phyloP scores from a whole-genome alignment of 2,329 filamentous ascomycete species.

The Trichoderma brevicompactum region DNA sequence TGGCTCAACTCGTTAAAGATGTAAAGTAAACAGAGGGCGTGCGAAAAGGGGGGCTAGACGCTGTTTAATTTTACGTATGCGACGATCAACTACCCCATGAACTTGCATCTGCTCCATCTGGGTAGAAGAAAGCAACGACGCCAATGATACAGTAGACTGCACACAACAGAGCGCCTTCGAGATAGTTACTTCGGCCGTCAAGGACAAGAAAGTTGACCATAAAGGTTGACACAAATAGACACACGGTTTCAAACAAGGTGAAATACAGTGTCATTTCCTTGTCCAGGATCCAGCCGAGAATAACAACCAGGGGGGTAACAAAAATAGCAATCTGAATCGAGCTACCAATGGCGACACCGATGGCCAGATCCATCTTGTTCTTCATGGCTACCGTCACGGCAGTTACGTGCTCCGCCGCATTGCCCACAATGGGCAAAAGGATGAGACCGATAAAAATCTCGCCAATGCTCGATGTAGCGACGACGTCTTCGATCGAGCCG shows the following conservation, averaged over 20 bases:
- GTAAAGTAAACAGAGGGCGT: background rate
- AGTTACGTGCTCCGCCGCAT: slow-evolving; percentile 74
- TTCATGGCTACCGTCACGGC: slow-evolving; percentile 72
- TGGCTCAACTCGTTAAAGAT: background rate
- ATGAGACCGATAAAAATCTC: slow-evolving; percentile 74
- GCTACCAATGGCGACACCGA: slow-evolving; percentile 71
- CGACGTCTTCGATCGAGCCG: slow-evolving; percentile 67
- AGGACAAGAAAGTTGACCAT: slow-evolving; percentile 88
- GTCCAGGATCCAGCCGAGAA: slow-evolving; percentile 71
- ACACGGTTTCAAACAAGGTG: slow-evolving; percentile 86
- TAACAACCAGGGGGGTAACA: slow-evolving; percentile 70
- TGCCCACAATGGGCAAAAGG: slow-evolving; percentile 73
- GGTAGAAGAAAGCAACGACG: slow-evolving; percentile 70
- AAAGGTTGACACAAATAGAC: slow-evolving; percentile 80
- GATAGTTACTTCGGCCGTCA: slow-evolving; percentile 84
- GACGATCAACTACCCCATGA: slow-evolving; percentile 38
- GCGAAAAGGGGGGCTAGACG: no score
- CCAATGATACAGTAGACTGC: slow-evolving; percentile 71
- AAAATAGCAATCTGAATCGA: slow-evolving; percentile 75
- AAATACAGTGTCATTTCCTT: slow-evolving; percentile 81
- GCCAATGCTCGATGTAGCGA: slow-evolving; percentile 58
- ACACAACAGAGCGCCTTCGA: slow-evolving; percentile 74
- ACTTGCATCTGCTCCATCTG: slow-evolving; percentile 54
- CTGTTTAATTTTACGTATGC: background rate
- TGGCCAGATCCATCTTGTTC: slow-evolving; percentile 77